Evolutionary conservation across 2,329 filamentous ascomycete genomes (phyloP).

Genomic region (Chaetomium globosum): DNA sequence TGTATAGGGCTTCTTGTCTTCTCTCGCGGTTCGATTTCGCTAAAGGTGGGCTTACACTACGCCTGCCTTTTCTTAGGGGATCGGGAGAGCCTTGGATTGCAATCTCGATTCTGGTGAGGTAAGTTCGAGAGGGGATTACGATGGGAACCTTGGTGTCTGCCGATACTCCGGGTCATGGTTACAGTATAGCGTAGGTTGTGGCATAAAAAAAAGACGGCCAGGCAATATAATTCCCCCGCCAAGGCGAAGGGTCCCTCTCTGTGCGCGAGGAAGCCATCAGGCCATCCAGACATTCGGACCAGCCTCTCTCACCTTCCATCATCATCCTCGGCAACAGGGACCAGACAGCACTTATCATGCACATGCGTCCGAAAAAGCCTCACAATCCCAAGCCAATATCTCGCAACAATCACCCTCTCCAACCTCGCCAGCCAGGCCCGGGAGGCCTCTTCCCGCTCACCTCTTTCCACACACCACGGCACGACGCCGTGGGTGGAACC

Average conservation of each 20-base stretch:
- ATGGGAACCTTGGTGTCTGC: not conserved
- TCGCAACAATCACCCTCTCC: not conserved
- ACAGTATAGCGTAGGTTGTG: not conserved
- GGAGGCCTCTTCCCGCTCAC: not conserved
- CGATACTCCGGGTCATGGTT: not conserved
- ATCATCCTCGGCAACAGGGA: not conserved
- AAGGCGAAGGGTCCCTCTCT: constrained; percentile 1
- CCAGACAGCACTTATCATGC: not conserved
- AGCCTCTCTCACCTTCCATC: not conserved
- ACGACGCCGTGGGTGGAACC: not conserved
- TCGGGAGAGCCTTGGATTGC: not conserved
- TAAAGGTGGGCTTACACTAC: not conserved
- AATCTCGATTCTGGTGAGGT: not conserved
- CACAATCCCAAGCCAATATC: not conserved
- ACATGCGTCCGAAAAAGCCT: not conserved
- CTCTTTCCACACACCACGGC: not conserved
- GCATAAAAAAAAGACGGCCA: not conserved
- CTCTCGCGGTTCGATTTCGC: not conserved
- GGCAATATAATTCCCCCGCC: constrained; percentile 1
- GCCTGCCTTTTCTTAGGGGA: too few species aligned
- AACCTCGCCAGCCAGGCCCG: not conserved
- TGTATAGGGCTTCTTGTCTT: not conserved
- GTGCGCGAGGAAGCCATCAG: not conserved
- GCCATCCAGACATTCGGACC: too few species aligned
- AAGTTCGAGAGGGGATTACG: not conserved